phyloP scores from a whole-genome alignment of 352 stramenopile species.

The Globisporangium perplexum region DNA sequence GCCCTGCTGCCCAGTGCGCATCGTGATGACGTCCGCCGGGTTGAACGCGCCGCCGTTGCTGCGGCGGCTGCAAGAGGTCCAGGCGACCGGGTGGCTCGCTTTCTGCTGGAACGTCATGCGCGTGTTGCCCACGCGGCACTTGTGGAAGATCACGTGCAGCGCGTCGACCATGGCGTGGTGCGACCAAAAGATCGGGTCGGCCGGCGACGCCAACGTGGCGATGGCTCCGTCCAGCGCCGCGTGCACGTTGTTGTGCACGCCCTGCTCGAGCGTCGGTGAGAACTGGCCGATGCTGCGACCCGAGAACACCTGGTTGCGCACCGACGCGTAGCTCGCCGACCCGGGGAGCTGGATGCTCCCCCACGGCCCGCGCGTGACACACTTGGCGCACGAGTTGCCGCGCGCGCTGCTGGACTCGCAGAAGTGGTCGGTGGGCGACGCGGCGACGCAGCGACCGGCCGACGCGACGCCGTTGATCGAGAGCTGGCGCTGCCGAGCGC shows the following conservation, averaged over 20 bases:
- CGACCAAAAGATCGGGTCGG: constrained; percentile 57
- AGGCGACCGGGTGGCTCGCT: constrained; percentile 30
- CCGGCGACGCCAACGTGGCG: constrained; percentile 36
- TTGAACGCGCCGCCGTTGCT: constrained; percentile 29
- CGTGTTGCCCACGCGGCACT: constrained; percentile 27
- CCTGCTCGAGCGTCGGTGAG: constrained; percentile 35
- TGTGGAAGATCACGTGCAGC: constrained; percentile 50
- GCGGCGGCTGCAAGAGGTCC: constrained; percentile 38
- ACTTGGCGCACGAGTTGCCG: constrained; percentile 22
- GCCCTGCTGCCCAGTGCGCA: constrained; percentile 35
- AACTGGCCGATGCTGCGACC: constrained; percentile 49
- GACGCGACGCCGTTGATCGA: constrained; percentile 21
- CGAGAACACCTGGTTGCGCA: constrained; percentile 43
- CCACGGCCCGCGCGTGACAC: constrained; percentile 27
- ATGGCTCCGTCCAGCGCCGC: constrained; percentile 32
- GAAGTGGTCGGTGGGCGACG: constrained; percentile 31
- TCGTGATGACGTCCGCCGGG: constrained; percentile 30
- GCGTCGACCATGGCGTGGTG: constrained; percentile 48
- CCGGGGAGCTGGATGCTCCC: constrained; percentile 11
- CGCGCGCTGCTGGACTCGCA: constrained; percentile 26
- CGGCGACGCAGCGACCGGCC: constrained; percentile 27
- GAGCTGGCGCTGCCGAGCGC: constrained; percentile 17
- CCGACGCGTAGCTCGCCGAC: constrained; percentile 29
- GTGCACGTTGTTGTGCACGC: constrained; percentile 36
- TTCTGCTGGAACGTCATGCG: constrained; percentile 24